Evolutionary conservation across 2,329 filamentous ascomycete species (phyloP).

Genomic region (Colletotrichum tanaceti): DNA sequence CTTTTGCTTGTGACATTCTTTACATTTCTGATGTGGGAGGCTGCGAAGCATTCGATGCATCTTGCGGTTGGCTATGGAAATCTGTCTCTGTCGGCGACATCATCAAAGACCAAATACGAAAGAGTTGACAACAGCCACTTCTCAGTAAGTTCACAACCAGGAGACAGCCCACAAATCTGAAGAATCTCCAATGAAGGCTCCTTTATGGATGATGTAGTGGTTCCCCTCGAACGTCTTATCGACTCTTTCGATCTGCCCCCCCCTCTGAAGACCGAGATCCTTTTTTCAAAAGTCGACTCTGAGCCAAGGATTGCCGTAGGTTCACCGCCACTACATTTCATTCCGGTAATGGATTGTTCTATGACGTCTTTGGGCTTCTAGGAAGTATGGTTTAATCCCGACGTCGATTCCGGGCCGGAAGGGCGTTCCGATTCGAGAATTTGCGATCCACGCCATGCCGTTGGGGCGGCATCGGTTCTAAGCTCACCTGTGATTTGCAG

Average conservation of each 20-base stretch:
- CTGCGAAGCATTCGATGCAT: slow-evolving; percentile 7
- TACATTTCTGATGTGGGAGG: slow-evolving; percentile 6
- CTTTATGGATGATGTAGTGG: not conserved
- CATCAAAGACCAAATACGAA: no score
- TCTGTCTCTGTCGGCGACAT: not conserved
- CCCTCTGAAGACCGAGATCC: no score
- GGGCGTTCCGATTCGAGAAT: no score
- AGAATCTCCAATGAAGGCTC: not conserved
- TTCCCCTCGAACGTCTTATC: not conserved
- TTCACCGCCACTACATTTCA: no score
- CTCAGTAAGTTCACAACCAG: not conserved
- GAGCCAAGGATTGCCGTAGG: no score
- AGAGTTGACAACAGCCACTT: not conserved
- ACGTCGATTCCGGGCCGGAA: no score
- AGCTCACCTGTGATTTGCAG: no score
- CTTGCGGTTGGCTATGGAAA: not conserved
- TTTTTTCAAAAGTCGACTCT: not conserved
- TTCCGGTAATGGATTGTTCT: no score
- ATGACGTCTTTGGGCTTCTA: no score
- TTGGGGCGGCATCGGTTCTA: no score
- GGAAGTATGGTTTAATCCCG: no score
- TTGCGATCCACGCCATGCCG: no score
- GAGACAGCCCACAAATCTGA: not conserved
- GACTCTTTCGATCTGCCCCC: not conserved
- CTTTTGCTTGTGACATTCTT: not conserved